Percentiles rank a stretch among this genome's conserved stretches.
Conservation (phyloP, 164 flowering plant genomes). For the Chimonanthus praecox region DNA sequence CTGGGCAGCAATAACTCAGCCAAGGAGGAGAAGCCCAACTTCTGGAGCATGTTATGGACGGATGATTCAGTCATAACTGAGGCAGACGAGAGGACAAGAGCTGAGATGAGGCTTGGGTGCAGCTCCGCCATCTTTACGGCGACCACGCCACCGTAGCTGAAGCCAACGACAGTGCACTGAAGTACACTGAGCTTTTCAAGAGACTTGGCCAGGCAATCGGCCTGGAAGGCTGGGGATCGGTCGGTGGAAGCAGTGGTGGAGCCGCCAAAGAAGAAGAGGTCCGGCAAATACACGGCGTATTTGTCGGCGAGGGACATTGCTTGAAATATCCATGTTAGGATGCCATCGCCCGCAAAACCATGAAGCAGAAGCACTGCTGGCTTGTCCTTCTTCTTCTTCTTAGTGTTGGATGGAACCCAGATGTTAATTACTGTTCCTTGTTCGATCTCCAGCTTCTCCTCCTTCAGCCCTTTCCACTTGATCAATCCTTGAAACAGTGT, state of each 20-base stretch:
- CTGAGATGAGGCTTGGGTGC: slow-evolving; percentile 46
- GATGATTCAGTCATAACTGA: slow-evolving; percentile 61
- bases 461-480: slow-evolving; percentile 68
- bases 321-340: slow-evolving; percentile 86
- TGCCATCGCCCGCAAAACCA: slow-evolving; percentile 82
- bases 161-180: slow-evolving; percentile 56
- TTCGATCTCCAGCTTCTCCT: slow-evolving; percentile 53
- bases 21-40: slow-evolving; percentile 59
- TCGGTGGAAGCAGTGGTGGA: slow-evolving; percentile 42
- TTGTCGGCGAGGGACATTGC: slow-evolving; percentile 54
- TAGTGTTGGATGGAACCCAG: slow-evolving; percentile 54
- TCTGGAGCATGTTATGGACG: slow-evolving; percentile 21
- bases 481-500: slow-evolving; percentile 64
- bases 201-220: slow-evolving; percentile 51
- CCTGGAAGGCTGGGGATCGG: slow-evolving; percentile 63
- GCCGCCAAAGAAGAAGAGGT: slow-evolving; percentile 75
- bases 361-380: slow-evolving; percentile 63
- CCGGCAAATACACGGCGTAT: slow-evolving; percentile 69
- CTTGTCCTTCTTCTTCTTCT: slow-evolving; percentile 17
- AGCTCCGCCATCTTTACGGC: slow-evolving; percentile 64
- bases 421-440: slow-evolving; percentile 71
- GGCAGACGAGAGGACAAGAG: slow-evolving; percentile 59
- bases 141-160: slow-evolving; percentile 89
- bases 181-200: slow-evolving; percentile 52
- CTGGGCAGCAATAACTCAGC: slow-evolving; percentile 59